phyloP scores from a whole-genome alignment of 805 yeast genomes.

The Maudiozyma bulderi region DNA sequence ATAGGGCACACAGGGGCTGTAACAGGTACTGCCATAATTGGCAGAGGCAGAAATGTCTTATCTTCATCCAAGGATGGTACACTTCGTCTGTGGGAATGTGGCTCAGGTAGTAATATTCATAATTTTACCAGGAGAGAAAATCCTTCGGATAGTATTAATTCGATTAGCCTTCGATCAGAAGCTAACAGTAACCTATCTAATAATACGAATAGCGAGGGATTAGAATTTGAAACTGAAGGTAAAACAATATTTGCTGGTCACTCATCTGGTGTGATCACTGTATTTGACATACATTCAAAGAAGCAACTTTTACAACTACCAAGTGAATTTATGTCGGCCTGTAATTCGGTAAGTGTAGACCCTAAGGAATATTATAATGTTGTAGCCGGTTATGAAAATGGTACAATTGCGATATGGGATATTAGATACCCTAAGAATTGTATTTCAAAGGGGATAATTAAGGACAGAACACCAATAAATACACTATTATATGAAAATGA shows the following conservation, averaged over 20 bases:
- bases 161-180: conserved; percentile 7
- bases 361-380: conserved; percentile 4
- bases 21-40: conserved; percentile 44
- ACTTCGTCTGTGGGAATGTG: conserved; percentile 61
- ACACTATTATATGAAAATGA: conserved; percentile 10
- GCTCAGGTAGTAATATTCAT: conserved; percentile 39
- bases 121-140: conserved; percentile 32
- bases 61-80: conserved; percentile 48
- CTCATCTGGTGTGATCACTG: conserved; percentile 30
- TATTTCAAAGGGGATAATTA: conserved; percentile 9
- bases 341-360: conserved; percentile 10
- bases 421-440: conserved; percentile 15
- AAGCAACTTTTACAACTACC: conserved; percentile 19
- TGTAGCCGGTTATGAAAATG: conserved; percentile 31
- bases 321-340: conserved; percentile 20
- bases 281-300: conserved; percentile 32
- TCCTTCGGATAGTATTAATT: conserved; percentile 30
- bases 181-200: not conserved
- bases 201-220: not conserved
- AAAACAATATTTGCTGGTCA: conserved; percentile 37
- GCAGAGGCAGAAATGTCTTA: conserved; percentile 57
- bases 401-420: conserved; percentile 36
- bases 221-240: conserved; percentile 42
- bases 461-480: conserved; percentile 15
- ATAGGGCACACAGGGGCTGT: conserved; percentile 40